phyloP scores from a whole-genome alignment of 1,284 basidiomycete species.

The Coniferiporia weirii region DNA sequence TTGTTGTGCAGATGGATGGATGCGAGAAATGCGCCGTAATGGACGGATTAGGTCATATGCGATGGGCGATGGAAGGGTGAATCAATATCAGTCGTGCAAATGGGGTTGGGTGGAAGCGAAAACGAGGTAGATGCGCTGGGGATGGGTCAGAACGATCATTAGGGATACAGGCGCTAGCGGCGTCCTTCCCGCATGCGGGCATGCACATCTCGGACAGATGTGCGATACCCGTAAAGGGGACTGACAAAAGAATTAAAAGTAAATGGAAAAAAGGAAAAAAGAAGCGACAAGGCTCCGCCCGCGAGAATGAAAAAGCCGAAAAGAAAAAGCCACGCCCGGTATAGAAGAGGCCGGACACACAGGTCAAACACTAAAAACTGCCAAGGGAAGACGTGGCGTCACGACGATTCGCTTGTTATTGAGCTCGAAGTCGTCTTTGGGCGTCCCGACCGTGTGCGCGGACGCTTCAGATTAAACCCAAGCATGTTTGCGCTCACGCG shows the following conservation, averaged over 20 bases:
- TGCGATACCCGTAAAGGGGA: background rate
- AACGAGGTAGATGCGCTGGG: too few relatives aligned
- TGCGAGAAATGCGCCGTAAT: background rate
- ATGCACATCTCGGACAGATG: too few relatives aligned
- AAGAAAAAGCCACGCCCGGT: too few relatives aligned
- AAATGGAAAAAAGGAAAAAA: background rate
- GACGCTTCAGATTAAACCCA: conserved; percentile 48
- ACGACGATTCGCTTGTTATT: conserved; percentile 7
- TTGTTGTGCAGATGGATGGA: background rate
- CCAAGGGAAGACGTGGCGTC: background rate
- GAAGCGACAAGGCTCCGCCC: background rate
- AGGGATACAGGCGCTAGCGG: too few relatives aligned
- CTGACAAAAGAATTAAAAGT: background rate
- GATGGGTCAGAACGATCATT: too few relatives aligned
- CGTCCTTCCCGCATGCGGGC: background rate
- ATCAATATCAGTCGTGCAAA: background rate
- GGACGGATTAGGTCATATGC: background rate
- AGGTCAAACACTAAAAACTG: background rate
- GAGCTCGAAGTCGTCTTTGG: conserved; percentile 22
- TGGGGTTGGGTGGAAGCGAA: background rate
- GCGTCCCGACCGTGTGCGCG: conserved; percentile 25
- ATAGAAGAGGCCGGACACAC: background rate
- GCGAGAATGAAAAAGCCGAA: background rate
- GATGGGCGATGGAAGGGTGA: background rate
- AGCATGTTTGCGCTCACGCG: conserved; percentile 54